Evolutionary conservation across 2,329 filamentous ascomycete species (phyloP).

Genomic region (Penicillium glabrum): DNA sequence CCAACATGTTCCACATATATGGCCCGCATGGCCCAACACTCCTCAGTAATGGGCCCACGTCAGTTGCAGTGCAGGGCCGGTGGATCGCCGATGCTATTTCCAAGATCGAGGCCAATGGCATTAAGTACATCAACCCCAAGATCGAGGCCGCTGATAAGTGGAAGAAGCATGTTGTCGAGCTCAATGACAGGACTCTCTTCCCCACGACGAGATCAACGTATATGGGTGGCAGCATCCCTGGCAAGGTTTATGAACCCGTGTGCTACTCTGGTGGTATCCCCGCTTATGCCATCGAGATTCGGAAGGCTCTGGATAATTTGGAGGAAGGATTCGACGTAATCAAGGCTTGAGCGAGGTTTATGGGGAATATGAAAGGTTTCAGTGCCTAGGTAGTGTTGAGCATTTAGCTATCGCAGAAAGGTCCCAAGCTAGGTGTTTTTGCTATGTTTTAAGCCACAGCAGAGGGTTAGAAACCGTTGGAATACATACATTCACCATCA

Average conservation of each 20-base stretch:
- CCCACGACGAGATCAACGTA: conserved; percentile 54
- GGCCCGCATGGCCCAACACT: conserved; percentile 59
- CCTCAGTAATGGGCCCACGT: conserved; percentile 57
- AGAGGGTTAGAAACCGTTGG: too few relatives aligned
- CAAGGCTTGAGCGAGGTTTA: not conserved
- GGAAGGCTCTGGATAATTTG: conserved; percentile 4
- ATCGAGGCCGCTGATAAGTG: conserved; percentile 48
- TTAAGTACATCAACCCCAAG: conserved; percentile 55
- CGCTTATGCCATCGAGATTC: conserved; percentile 11
- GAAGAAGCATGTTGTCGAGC: conserved; percentile 50
- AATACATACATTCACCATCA: too few relatives aligned
- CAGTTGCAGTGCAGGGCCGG: conserved; percentile 56
- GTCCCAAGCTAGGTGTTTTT: too few relatives aligned
- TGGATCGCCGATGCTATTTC: conserved; percentile 56
- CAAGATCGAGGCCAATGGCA: conserved; percentile 47
- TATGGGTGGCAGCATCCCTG: conserved; percentile 58
- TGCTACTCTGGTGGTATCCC: conserved; percentile 38
- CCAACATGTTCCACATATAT: conserved; percentile 56
- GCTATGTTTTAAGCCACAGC: too few relatives aligned
- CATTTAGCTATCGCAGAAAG: too few relatives aligned
- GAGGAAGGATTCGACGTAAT: conserved; percentile 12
- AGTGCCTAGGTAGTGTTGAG: too few relatives aligned
- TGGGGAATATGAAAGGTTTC: too few relatives aligned
- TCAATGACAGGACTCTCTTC: conserved; percentile 51
- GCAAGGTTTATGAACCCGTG: conserved; percentile 54